phyloP scores from a whole-genome alignment of 2,329 filamentous ascomycete genomes.

The Lecanosticta acicola region DNA sequence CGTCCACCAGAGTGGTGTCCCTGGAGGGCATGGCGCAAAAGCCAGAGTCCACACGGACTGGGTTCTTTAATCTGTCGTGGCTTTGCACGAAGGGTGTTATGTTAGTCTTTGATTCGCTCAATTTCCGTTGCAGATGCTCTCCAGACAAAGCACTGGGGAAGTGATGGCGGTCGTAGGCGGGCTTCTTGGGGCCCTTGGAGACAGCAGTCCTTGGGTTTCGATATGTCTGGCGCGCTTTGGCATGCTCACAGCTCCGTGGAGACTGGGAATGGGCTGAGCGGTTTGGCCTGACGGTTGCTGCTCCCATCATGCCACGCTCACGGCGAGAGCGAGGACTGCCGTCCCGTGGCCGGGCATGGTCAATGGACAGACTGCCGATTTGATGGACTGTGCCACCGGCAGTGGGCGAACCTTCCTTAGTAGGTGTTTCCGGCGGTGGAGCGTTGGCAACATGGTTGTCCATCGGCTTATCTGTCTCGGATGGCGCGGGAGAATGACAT shows the following conservation, averaged over 20 bases:
- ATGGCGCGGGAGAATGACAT: constrained; percentile 5
- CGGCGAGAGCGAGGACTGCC: neutral
- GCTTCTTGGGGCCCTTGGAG: neutral
- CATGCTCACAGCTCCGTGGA: constrained; percentile 1
- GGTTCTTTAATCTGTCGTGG: constrained; percentile 4
- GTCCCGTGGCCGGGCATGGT: constrained; percentile 1
- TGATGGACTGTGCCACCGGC: constrained; percentile 2
- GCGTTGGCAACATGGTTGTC: constrained; percentile 6
- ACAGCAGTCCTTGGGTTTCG: neutral
- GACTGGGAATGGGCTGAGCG: constrained; percentile 8
- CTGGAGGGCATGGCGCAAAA: constrained; percentile 10
- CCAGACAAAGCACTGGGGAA: neutral
- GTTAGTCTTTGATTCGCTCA: constrained; percentile 3
- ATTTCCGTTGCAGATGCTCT: constrained; percentile 1
- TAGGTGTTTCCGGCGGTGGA: constrained; percentile 13
- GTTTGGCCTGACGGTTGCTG: constrained; percentile 2
- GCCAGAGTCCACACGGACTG: constrained; percentile 10
- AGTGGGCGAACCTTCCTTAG: neutral
- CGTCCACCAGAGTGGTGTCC: neutral
- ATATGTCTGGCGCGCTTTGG: neutral
- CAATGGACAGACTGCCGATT: constrained; percentile 13
- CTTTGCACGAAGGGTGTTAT: constrained; percentile 7
- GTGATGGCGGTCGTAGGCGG: constrained; percentile 1
- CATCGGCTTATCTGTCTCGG: constrained; percentile 15
- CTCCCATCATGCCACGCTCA: constrained; percentile 5